Evolutionary conservation across 306 rosid genomes (phyloP).

Genomic region (Mimosa pudica): DNA sequence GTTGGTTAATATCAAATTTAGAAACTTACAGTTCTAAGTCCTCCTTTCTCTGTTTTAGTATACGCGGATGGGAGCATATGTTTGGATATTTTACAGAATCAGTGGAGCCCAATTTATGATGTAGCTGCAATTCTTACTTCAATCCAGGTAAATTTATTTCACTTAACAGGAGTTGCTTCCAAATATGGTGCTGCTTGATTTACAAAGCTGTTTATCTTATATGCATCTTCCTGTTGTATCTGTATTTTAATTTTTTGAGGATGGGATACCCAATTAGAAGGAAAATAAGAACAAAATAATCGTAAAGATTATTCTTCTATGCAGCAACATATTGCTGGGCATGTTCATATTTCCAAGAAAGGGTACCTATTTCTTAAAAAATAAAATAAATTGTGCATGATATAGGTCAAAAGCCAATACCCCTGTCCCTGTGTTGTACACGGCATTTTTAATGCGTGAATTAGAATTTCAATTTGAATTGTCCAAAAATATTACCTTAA

Average conservation of each 20-base stretch:
- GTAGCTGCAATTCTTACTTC: constrained; percentile 98
- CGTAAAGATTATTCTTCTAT: background rate
- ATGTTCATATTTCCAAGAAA: background rate
- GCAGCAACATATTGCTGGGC: background rate
- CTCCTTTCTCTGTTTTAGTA: constrained; percentile 52
- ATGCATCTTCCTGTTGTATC: background rate
- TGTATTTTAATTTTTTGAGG: constrained; percentile 16
- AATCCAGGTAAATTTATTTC: constrained; percentile 69
- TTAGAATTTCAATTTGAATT: background rate
- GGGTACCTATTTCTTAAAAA: background rate
- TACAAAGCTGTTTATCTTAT: background rate
- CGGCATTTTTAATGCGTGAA: background rate
- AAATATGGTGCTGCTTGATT: constrained; percentile 20
- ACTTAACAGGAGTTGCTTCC: constrained; percentile 22
- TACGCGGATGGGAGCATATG: constrained; percentile 99
- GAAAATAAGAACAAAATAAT: background rate
- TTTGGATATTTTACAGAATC: constrained; percentile 93
- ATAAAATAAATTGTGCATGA: background rate
- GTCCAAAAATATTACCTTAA: background rate
- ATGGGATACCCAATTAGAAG: background rate
- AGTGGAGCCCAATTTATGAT: constrained; percentile 98
- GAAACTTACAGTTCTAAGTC: constrained; percentile 33
- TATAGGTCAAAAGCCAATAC: background rate
- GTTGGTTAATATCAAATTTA: background rate
- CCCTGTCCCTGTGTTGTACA: background rate